These are phyloP conservation scores for Chrysoporthe cubensis DNA, from an alignment of 2,329 filamentous ascomycete species.

Conservation along the genomic window DNA sequence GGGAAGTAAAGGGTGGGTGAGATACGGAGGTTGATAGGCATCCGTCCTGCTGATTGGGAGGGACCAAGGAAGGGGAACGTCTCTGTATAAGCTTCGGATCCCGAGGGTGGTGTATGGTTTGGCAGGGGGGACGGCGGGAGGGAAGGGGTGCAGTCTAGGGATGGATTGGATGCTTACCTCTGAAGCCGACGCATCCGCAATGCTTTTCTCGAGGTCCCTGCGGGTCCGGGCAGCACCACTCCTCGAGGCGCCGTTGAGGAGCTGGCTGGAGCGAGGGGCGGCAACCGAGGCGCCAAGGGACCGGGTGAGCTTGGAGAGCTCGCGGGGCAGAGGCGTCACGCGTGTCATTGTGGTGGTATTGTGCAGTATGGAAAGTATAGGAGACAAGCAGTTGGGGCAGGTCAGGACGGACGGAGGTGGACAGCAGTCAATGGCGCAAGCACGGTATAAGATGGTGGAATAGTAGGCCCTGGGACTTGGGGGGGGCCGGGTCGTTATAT, in stretches of 20 bases:
- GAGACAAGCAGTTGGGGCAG: background rate
- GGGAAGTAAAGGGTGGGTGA: background rate
- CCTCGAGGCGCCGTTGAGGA: conserved; percentile 42
- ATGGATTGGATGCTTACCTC: conserved; percentile 17
- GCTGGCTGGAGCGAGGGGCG: conserved; percentile 39
- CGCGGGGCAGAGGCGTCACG: conserved; percentile 47
- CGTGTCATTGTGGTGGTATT: conserved; percentile 48
- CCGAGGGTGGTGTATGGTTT: conserved; percentile 1
- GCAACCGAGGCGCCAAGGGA: conserved; percentile 49
- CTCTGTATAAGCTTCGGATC: conserved; percentile 11
- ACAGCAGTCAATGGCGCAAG: conserved; percentile 8
- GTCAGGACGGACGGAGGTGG: background rate
- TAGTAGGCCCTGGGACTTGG: background rate
- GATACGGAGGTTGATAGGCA: conserved; percentile 3
- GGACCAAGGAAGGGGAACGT: background rate
- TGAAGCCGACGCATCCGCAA: conserved; percentile 20
- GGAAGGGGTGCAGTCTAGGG: background rate
- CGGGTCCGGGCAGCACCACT: conserved; percentile 47
- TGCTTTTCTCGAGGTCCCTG: conserved; percentile 50
- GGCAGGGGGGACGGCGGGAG: background rate
- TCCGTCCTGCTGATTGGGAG: background rate
- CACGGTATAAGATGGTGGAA: conserved; percentile 10
- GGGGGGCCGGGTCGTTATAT: conserved; percentile 3
- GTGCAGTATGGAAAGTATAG: background rate
- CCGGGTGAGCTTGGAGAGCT: conserved; percentile 52